Conservation (phyloP, 305 asterid species). For the Fraxinus velutina region DNA sequence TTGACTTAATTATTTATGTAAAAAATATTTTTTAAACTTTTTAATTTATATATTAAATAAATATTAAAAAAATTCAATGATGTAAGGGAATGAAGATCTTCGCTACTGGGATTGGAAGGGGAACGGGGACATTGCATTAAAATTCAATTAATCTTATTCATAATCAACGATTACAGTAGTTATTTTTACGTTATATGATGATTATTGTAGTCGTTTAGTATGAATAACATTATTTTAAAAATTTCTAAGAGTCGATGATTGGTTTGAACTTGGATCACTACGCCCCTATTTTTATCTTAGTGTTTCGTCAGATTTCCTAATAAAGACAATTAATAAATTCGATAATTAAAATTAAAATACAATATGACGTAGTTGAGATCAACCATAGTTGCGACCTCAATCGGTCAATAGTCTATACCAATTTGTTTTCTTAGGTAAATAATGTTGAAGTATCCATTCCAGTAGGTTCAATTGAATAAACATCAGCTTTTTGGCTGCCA, state of each 20-base stretch:
- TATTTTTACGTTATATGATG: too few relatives aligned
- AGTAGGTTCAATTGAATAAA: not conserved
- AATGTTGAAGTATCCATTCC: not conserved
- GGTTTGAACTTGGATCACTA: not conserved
- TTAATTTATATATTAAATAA: too few relatives aligned
- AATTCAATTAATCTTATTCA: too few relatives aligned
- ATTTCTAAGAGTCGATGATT: not conserved
- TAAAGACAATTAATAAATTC: not conserved
- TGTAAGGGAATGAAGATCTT: not conserved
- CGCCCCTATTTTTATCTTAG: not conserved
- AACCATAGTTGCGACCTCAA: not conserved
- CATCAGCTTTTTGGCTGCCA: slow-evolving; percentile 1
- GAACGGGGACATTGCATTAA: not conserved
- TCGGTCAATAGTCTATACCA: not conserved
- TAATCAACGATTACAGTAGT: too few relatives aligned
- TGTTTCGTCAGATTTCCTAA: not conserved
- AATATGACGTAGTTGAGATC: not conserved
- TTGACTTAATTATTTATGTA: not conserved
- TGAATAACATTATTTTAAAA: too few relatives aligned
- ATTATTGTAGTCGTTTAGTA: too few relatives aligned
- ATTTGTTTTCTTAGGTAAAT: not conserved
- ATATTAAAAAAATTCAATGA: too few relatives aligned
- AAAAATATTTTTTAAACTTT: too few relatives aligned
- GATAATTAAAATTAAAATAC: not conserved
- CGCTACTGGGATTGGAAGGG: not conserved